Evolutionary conservation across 441 rosid species (phyloP).

Genomic region (Flueggea neowawraea): DNA sequence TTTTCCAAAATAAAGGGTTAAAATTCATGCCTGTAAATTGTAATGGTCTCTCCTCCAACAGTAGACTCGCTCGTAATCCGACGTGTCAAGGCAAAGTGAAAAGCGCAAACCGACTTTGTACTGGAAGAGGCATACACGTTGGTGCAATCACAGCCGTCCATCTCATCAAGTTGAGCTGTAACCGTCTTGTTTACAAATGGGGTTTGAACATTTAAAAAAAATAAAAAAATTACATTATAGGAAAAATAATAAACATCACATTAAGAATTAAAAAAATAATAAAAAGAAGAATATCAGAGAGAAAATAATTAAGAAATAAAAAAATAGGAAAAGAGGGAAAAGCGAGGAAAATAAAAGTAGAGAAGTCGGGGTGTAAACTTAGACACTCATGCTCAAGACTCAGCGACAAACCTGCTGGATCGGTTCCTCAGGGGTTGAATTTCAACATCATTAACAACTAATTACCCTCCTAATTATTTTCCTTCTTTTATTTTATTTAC

Average conservation of each 20-base stretch:
- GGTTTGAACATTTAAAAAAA: no score
- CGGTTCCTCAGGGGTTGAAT: slow-evolving; percentile 44
- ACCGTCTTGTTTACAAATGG: no score
- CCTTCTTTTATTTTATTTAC: background rate
- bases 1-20: background rate
- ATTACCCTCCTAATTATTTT: slow-evolving; percentile 10
- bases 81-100: slow-evolving; percentile 22
- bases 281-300: no score
- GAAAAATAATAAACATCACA: slow-evolving; percentile 2
- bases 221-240: no score
- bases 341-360: no score
- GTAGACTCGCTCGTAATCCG: slow-evolving; percentile 21
- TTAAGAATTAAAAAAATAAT: background rate
- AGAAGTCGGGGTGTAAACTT: no score
- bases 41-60: background rate
- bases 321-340: background rate
- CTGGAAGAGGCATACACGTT: no score
- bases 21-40: background rate
- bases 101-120: slow-evolving; percentile 1
- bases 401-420: slow-evolving; percentile 50
- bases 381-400: slow-evolving; percentile 25
- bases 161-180: slow-evolving; percentile 7
- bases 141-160: slow-evolving; percentile 24
- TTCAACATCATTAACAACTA: slow-evolving; percentile 10
- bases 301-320: slow-evolving; percentile 9